phyloP scores from a whole-genome alignment of 2,329 filamentous ascomycete genomes.

The Trichophyton verrucosum region DNA sequence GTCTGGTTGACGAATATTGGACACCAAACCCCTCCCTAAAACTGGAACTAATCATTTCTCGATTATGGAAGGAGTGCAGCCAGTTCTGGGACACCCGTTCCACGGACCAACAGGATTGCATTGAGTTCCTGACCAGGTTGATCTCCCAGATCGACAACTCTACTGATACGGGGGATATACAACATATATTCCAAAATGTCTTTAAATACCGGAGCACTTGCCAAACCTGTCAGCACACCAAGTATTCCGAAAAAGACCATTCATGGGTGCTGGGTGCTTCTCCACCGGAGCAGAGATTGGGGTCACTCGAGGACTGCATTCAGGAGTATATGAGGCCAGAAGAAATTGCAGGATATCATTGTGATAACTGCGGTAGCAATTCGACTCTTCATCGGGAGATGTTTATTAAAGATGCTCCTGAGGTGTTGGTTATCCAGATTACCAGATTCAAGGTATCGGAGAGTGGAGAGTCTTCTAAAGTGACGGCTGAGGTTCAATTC shows the following conservation, averaged over 20 bases:
- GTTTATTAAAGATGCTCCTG: conserved; percentile 11
- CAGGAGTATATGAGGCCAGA: background rate
- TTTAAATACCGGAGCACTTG: conserved; percentile 5
- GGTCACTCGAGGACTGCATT: conserved; percentile 1
- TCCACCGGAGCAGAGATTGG: background rate
- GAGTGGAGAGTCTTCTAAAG: background rate
- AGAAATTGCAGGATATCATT: background rate
- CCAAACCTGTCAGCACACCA: conserved; percentile 4
- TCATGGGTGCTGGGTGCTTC: background rate
- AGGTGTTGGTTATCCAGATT: conserved; percentile 12
- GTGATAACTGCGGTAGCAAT: background rate
- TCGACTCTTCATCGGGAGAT: background rate
- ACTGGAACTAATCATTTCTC: conserved; percentile 1
- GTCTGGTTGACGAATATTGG: conserved; percentile 8
- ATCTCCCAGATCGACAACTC: conserved; percentile 5
- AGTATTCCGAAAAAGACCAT: background rate
- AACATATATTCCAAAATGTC: conserved; percentile 9
- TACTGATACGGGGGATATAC: background rate
- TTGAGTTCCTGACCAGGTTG: conserved; percentile 8
- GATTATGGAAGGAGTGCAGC: conserved; percentile 4
- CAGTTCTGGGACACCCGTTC: conserved; percentile 3
- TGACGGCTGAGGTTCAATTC: conserved; percentile 5
- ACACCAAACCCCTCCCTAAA: background rate
- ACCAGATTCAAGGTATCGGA: conserved; percentile 3
- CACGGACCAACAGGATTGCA: conserved; percentile 9